Conservation (phyloP, 2,329 filamentous ascomycete species). For the Stagonosporopsis tanaceti region DNA sequence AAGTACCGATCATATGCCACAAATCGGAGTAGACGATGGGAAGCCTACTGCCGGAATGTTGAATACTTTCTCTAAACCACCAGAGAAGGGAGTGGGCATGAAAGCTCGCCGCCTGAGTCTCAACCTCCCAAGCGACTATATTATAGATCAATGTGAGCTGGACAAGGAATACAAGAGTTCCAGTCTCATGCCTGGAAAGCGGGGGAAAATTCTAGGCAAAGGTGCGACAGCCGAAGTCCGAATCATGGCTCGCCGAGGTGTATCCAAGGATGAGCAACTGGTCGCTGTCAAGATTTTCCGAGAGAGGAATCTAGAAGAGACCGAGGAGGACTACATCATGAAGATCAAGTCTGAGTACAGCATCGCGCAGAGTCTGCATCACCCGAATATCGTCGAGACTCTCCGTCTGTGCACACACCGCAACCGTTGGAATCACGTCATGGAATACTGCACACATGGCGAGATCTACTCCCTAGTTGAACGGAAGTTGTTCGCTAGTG, state of each 20-base stretch:
- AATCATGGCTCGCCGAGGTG: constrained; percentile 77
- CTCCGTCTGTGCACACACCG: constrained; percentile 76
- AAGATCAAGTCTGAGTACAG: constrained; percentile 93
- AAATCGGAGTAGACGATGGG: constrained; percentile 32
- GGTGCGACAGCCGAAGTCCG: constrained; percentile 84
- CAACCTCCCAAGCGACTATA: constrained; percentile 76
- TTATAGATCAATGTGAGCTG: constrained; percentile 73
- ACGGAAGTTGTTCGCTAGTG: constrained; percentile 61
- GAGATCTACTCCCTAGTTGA: constrained; percentile 80
- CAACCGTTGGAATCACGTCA: constrained; percentile 86
- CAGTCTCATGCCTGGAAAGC: constrained; percentile 73
- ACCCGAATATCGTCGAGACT: constrained; percentile 87
- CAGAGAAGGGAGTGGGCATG: constrained; percentile 75
- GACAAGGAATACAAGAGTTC: constrained; percentile 71
- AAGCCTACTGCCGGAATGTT: constrained; percentile 44
- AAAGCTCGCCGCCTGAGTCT: constrained; percentile 82
- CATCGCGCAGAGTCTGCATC: constrained; percentile 83
- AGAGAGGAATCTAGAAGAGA: constrained; percentile 73
- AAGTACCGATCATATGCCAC: constrained; percentile 47
- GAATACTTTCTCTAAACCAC: constrained; percentile 52
- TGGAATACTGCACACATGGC: constrained; percentile 88
- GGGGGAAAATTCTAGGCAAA: constrained; percentile 79
- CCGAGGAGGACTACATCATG: constrained; percentile 77
- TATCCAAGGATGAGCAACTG: constrained; percentile 65
- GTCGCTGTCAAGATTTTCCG: constrained; percentile 92